Evolutionary conservation across 805 yeast species (phyloP).

Genomic region (Teunomyces cretensis): DNA sequence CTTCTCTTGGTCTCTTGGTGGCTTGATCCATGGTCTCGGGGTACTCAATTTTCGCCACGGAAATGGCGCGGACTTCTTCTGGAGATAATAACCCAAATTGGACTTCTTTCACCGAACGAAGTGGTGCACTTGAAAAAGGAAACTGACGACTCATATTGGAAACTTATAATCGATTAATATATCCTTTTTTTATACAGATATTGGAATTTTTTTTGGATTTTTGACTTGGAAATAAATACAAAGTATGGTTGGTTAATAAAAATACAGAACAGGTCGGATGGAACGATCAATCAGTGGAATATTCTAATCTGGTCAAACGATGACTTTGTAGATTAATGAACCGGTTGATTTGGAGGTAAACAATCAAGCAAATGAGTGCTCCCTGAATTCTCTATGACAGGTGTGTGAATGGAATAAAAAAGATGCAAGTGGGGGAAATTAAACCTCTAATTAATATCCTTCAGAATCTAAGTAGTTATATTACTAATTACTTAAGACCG

Average conservation of each 20-base stretch:
- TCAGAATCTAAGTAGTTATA: constrained; percentile 4
- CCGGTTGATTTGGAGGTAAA: constrained; percentile 7
- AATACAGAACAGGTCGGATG: not conserved
- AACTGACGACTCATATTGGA: constrained; percentile 48
- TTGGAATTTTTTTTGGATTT: constrained; percentile 8
- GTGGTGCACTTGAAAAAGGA: constrained; percentile 97
- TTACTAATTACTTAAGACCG: constrained; percentile 4
- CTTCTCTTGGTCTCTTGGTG: constrained; percentile 90
- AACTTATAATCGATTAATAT: constrained; percentile 9
- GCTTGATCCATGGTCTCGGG: constrained; percentile 99
- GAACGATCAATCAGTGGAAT: constrained; percentile 3
- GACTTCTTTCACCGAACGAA: constrained; percentile 95
- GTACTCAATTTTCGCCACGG: constrained; percentile 96
- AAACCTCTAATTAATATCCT: constrained; percentile 4
- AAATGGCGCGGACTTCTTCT: constrained; percentile 91
- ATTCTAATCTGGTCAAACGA: not conserved
- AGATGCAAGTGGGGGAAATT: constrained; percentile 1
- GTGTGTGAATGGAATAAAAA: not conserved
- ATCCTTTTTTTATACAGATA: constrained; percentile 13
- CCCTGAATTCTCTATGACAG: constrained; percentile 1
- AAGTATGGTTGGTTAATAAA: not conserved
- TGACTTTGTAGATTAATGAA: not conserved
- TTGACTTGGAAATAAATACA: constrained; percentile 1
- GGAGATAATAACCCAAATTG: constrained; percentile 98
- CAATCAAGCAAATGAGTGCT: constrained; percentile 38